Percentiles rank a stretch among this genome's conserved stretches.
phyloP scores from a whole-genome alignment of 139 green algal species.

The Deuterostichococcus epilithicus region DNA sequence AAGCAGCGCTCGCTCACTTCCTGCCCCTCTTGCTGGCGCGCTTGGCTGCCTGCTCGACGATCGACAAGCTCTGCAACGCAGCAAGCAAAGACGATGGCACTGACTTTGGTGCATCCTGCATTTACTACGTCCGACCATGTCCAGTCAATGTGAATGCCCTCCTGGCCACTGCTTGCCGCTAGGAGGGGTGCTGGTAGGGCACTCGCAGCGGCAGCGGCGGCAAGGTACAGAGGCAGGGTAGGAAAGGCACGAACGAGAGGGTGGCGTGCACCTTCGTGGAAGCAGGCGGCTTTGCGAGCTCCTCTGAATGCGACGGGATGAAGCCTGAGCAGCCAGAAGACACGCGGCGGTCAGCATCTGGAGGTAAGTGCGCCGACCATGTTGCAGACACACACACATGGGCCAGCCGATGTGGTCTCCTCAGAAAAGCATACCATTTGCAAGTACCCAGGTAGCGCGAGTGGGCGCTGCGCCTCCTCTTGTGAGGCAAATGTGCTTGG shows the following conservation, averaged over 20 bases:
- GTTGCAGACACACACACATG: no score
- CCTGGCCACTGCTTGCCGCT: neutral
- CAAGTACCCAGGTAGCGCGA: no score
- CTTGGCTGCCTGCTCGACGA: conserved; percentile 29
- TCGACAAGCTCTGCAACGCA: neutral
- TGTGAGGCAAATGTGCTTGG: no score
- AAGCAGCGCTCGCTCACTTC: conserved; percentile 1
- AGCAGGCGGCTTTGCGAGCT: conserved; percentile 53
- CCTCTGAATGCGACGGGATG: conserved; percentile 82
- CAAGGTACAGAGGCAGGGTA: neutral
- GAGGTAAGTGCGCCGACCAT: no score
- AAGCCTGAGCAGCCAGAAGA: conserved; percentile 50
- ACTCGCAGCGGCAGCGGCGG: neutral
- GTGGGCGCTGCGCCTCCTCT: no score
- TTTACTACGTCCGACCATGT: neutral
- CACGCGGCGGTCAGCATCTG: no score
- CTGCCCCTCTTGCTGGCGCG: conserved; percentile 17
- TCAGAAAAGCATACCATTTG: no score
- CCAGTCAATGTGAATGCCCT: neutral
- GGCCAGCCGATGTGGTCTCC: no score
- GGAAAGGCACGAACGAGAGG: neutral
- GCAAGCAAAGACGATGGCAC: no score
- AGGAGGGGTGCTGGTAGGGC: neutral
- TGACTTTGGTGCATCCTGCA: neutral
- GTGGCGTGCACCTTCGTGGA: conserved; percentile 15